Evolutionary conservation across 164 flowering plant species (phyloP), one percentile per base, ranked within the genome.

Genomic region (Stephania cephalantha): DNA sequence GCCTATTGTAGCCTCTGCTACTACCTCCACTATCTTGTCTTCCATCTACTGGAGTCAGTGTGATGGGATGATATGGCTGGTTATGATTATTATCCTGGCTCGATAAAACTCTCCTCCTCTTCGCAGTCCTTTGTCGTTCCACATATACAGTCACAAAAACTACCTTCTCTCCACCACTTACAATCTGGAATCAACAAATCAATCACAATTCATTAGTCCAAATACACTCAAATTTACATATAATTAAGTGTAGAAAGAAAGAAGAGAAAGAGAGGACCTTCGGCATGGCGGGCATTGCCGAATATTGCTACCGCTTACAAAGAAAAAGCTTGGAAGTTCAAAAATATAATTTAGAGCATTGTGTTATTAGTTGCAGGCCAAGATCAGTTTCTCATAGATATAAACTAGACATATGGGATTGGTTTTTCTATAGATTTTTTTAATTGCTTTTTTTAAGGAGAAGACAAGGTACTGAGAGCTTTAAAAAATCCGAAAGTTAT

Each of bases 91-190:
- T 71, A 17, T 69, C 73, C 11, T 80, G 74, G 65, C 75, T 48
- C 68, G 79, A 35, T 31, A 75, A 52, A 44, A 30, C 9, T 58
- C 79, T 69, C 69, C 82, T 84, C 64, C 63, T 55, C 63, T 15
- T 55, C n/a, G 63, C 18, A 20, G 17, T 55, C 63, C 20, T 58
- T 12, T 70, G 73, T 17, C 71, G 84, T 78, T 85, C 88, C 35
- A 81, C 85, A 61, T 85, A 85, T 25, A 84, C 80, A 7, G 81
- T 79, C 73, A 90, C 85, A 15, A 83, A 45, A 22, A 87, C 91
- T 6, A 75, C 78, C 75, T 82, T 84, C 45, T 80, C 78, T 29
- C 70, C 71, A 75, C 78, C 66, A 17, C 70, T 72, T 3, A 52
- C 63, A n/a, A 77, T 83, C 90, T 87, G 80, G 9, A 63, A 71